Conservation (phyloP, 768 basidiomycete species). For the Phaeotremella fagi region DNA sequence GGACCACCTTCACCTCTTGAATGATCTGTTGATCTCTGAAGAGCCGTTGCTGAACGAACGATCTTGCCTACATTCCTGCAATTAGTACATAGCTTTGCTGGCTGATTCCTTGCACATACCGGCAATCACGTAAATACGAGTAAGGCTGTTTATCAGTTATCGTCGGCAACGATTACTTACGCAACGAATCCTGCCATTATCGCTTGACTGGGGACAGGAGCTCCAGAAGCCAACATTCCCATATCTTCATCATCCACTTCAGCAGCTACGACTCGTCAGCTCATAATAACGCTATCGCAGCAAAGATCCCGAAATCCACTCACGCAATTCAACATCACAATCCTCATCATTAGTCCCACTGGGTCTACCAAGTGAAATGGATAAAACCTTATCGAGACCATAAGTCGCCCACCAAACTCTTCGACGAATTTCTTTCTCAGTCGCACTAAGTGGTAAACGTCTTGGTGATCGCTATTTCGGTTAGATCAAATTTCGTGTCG, state of each 20-base stretch:
- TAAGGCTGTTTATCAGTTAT: background rate
- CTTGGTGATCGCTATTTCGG: slow-evolving; percentile 54
- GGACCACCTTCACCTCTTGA: background rate
- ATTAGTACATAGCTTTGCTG: background rate
- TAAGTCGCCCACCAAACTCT: slow-evolving; percentile 94
- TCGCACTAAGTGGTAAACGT: slow-evolving; percentile 60
- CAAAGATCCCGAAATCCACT: background rate
- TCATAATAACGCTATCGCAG: background rate
- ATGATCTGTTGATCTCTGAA: background rate
- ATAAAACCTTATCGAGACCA: slow-evolving; percentile 84
- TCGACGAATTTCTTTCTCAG: slow-evolving; percentile 79
- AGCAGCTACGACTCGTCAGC: background rate
- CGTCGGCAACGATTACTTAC: background rate
- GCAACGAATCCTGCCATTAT: background rate
- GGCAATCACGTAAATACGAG: slow-evolving; percentile 1
- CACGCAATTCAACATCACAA: slow-evolving; percentile 43
- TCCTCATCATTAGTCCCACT: slow-evolving; percentile 79
- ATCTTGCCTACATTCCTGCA: background rate
- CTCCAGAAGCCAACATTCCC: background rate
- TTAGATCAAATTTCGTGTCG: background rate
- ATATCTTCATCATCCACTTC: background rate
- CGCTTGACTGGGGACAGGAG: background rate
- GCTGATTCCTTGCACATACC: background rate
- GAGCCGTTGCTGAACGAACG: background rate
- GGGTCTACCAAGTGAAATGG: slow-evolving; percentile 77